Evolutionary conservation across 108 stramenopile genomes (phyloP), one percentile per base, ranked within the genome.

Genomic region (Stephanodiscus triporus): DNA sequence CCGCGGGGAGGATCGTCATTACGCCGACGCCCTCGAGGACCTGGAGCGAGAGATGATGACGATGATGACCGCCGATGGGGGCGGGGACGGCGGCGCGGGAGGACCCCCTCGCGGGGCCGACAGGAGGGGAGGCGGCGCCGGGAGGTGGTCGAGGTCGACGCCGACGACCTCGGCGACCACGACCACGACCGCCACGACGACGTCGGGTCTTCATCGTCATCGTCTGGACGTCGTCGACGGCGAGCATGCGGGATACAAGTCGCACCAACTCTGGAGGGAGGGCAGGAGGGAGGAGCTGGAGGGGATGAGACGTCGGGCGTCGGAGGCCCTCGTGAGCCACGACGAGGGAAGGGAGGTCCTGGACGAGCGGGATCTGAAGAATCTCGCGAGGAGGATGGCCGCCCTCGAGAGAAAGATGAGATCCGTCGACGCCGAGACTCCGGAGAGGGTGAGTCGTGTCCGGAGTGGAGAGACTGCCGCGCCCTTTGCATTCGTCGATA

Each of bases 401-500:
- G 50, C 50, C 20, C 20, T 67, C 22, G 66, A 67, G 2, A 53
- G 50, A 50, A 67, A 43, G 32, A 67, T 51, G 16, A 22, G 65
- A 42, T 27, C 24, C 26, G n/a, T 45, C 9, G 47, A 65, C 45
- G 42, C 27, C 16, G 47, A 66, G 32, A 29, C 43, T 24, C 13
- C 48, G 5, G 65, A 66, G 26, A 51, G 22, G 47, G 65, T 66
- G n/a, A 50, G 49, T 66, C n/a, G n/a, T n/a, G n/a, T n/a, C n/a
- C n/a, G n/a, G n/a, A n/a, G n/a, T n/a, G n/a, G n/a, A n/a, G n/a
- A n/a, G n/a, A n/a, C n/a, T n/a, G n/a, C n/a, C n/a, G n/a, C n/a
- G n/a, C n/a, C n/a, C n/a, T n/a, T n/a, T n/a, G n/a, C n/a, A n/a
- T n/a, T n/a, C n/a, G n/a, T n/a, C n/a, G n/a, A 16, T 64, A 24